phyloP scores from a whole-genome alignment of 164 flowering plant species.

The Amborella trichopoda region DNA sequence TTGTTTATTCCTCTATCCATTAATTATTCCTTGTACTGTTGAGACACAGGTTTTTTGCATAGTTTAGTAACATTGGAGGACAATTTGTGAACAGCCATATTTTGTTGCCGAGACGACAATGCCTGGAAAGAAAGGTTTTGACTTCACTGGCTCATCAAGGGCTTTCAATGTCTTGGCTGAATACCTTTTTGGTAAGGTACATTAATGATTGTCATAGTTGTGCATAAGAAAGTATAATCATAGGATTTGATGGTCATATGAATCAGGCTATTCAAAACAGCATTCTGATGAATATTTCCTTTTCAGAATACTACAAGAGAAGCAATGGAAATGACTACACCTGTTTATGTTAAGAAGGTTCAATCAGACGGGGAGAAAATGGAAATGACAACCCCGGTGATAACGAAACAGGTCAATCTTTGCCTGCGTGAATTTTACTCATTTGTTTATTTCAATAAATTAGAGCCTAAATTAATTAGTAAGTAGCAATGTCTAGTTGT shows the following conservation, averaged over 20 bases:
- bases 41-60: too few relatives aligned
- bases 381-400: conserved; percentile 96
- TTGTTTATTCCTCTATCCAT: too few relatives aligned
- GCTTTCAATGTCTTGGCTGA: conserved; percentile 85
- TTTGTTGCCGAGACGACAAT: conserved; percentile 74
- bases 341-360: conserved; percentile 54
- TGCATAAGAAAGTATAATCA: too few relatives aligned
- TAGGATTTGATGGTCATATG: too few relatives aligned
- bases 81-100: conserved; percentile 85
- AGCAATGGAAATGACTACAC: conserved; percentile 94
- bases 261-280: too few relatives aligned
- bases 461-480: too few relatives aligned
- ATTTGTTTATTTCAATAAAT: too few relatives aligned
- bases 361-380: conserved; percentile 61
- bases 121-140: conserved; percentile 84
- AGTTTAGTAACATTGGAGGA: too few relatives aligned
- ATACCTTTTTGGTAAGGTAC: conserved; percentile 94
- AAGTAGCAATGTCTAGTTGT: too few relatives aligned
- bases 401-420: conserved; percentile 46
- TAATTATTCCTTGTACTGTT: too few relatives aligned
- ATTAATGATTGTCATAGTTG: too few relatives aligned
- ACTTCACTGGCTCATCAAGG: conserved; percentile 66
- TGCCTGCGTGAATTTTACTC: neutral
- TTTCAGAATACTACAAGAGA: conserved; percentile 48
- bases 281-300: too few relatives aligned